Evolutionary conservation across 805 yeast genomes (phyloP), one percentile per base, ranked within the genome.

Genomic region (Vanderwaltozyma yarrowii): DNA sequence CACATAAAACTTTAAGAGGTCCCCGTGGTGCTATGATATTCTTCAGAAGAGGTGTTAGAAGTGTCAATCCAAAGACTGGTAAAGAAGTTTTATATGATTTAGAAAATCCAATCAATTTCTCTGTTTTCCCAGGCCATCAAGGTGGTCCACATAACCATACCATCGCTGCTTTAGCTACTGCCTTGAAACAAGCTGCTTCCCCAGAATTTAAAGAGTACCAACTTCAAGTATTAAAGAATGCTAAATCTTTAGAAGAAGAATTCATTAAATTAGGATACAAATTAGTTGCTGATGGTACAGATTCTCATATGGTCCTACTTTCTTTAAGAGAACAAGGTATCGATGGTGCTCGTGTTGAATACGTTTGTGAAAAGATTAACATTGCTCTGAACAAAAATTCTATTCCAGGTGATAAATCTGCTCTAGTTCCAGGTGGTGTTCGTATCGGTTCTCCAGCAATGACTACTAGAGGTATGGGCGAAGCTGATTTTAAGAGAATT

Each of bases 101-200:
- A 64, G 97, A 92, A 67, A 80, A 77, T 65, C 85, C 85, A 62
- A 88, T 92, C 68, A 92, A 92, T 74, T 92, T 92, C 66, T 87
- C 96, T 9, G 98, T 92, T 39, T 92, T 92, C 89, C 98, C 98
- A 56, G 98, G 95, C 51, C 98, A 92, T 68, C 98, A 92, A 73
- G 98, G 98, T 73, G 98, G 98, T 62, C 98, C 98, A 55, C 97
- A 92, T 70, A 92, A 92, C 74, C 98, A 92, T 70, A 92, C 98
- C 50, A 92, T 92, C 61, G 81, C 96, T 51, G 98, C 97, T 26
- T 70, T 92, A 56, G 96, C 97, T 14, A 92, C 88, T 47, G 97
- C 98, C 37, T 76, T 92, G 62, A 87, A 87, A 64, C 98, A 92
- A 71, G 94, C 95, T 44, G 72, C 76, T 47, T 70, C 85, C 37